Base-by-base conservation (phyloP, 208 protist species). In the Strigomonas culicis region DNA sequence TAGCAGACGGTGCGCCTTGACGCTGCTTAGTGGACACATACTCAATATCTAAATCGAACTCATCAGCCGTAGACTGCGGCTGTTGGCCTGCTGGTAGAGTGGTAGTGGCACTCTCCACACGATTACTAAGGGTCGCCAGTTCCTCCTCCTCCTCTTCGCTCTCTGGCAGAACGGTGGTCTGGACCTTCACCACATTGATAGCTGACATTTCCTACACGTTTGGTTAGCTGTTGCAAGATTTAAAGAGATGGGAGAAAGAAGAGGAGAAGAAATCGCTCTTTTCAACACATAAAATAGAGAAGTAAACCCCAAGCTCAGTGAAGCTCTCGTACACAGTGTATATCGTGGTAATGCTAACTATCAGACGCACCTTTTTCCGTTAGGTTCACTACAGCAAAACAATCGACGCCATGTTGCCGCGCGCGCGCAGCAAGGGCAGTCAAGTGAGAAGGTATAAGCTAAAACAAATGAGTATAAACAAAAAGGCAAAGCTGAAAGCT, bases 131-230 rank as follows among this genome's bases (percentile, higher is more conserved):
- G n/a, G 30, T 46, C 13, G 41, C 46, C 24, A 73, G 53, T 49
- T 80, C 68, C 44, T 84, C 83, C 49, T 88, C 77, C 39, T 88
- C 79, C 21, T 80, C 74, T 19, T 80, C 72, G 21, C 70, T 63
- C 7, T 66, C 60, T 10, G n/a, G 24, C 0, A 79, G 59, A 10
- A 53, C 64, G 13, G 72, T 70, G 53, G 60, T 51, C 19, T 69
- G 47, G 17, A n/a, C 32, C 22, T 24, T 59, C 31, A 59, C 30
- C 6, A 46, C 11, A 24, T 50, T 19, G 4, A 24, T 50, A 25
- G 13, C 10, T 44, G 19, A 27, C 22, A 27, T 32, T 53, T 44
- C n/a, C n/a, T n/a, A n/a, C 39, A 15, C 10, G 39, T 15, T 19
- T 7, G 39, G 15, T 19, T n/a, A n/a, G n/a, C n/a, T n/a, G n/a